Evolutionary conservation across 495 filamentous ascomycete species (phyloP).

Genomic region (Sporormia fimetaria): DNA sequence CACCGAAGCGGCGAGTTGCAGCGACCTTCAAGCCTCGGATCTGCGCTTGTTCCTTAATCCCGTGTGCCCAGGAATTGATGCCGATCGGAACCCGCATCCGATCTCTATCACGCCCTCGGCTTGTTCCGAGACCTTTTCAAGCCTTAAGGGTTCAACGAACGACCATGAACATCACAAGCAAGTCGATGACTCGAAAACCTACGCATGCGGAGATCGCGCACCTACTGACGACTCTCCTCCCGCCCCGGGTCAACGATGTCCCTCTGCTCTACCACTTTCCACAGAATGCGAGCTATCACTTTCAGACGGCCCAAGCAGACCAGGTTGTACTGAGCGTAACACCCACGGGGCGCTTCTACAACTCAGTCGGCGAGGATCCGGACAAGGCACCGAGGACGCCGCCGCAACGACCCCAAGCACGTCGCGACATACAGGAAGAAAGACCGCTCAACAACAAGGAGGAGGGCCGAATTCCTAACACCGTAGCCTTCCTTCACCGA

Average conservation of each 20-base stretch:
- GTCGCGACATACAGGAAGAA: too few relatives aligned
- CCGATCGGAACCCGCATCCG: too few relatives aligned
- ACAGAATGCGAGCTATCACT: conserved; percentile 3
- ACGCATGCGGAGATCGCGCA: conserved; percentile 1
- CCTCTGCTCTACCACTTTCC: conserved; percentile 5
- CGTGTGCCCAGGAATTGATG: too few relatives aligned
- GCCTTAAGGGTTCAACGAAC: too few relatives aligned
- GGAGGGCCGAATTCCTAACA: conserved; percentile 1
- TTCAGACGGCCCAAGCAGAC: not conserved
- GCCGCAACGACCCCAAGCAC: not conserved
- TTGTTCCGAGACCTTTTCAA: too few relatives aligned
- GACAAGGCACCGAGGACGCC: not conserved
- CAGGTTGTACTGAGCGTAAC: conserved; percentile 10
- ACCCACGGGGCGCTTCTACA: conserved; percentile 9
- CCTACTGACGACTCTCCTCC: conserved; percentile 2
- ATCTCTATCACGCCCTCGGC: too few relatives aligned
- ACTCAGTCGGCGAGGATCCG: not conserved
- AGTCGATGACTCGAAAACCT: too few relatives aligned
- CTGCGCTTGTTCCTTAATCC: too few relatives aligned
- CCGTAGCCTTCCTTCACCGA: conserved; percentile 21
- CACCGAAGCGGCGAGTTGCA: too few relatives aligned
- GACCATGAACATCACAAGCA: too few relatives aligned
- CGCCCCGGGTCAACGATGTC: conserved; percentile 6
- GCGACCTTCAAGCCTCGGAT: too few relatives aligned
- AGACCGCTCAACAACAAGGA: too few relatives aligned